phyloP scores from a whole-genome alignment of 148 eudicot genomes.

The Beta vulgaris region DNA sequence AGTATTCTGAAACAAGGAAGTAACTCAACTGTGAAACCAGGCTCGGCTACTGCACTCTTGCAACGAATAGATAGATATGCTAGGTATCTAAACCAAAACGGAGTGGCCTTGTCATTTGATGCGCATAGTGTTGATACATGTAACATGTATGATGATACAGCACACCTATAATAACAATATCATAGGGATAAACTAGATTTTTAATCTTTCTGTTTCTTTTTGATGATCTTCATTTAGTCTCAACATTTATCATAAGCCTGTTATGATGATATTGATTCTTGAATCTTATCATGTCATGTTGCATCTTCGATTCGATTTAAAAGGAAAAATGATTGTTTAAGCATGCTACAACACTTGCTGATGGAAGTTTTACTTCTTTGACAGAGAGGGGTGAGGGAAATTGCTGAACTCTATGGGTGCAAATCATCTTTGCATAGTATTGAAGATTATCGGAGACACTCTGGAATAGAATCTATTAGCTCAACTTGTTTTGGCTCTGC shows the following conservation, averaged over 20 bases:
- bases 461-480: conserved; percentile 54
- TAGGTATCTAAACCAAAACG: background rate
- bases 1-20: too few relatives aligned
- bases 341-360: background rate
- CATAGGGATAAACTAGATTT: background rate
- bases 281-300: background rate
- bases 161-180: background rate
- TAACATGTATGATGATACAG: background rate
- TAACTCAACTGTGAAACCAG: background rate
- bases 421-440: conserved; percentile 58
- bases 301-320: background rate
- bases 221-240: background rate
- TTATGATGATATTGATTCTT: background rate
- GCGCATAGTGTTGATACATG: background rate
- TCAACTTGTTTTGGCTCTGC: conserved; percentile 76
- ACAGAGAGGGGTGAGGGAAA: conserved; percentile 83
- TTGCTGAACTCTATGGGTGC: conserved; percentile 75
- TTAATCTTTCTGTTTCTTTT: background rate
- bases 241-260: background rate
- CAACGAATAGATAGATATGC: background rate
- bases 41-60: background rate
- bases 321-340: background rate
- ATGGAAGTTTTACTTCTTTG: conserved; percentile 13
- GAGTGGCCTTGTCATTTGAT: background rate
- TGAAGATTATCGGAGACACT: conserved; percentile 53